Conservation (phyloP, 2,329 filamentous ascomycete species). For the Trichophyton simii region DNA sequence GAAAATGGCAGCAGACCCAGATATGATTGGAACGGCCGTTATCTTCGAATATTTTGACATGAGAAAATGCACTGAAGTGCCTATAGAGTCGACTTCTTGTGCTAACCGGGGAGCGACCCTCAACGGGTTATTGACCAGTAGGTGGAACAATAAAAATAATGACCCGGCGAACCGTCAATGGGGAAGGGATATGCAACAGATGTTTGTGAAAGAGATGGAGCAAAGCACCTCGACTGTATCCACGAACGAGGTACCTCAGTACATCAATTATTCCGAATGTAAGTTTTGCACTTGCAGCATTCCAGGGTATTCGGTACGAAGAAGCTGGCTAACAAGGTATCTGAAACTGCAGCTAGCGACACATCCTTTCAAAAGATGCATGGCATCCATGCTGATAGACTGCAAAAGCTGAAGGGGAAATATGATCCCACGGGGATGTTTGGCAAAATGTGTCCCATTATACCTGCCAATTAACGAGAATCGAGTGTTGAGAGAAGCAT, state of each 20-base stretch:
- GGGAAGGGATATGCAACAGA: slow-evolving; percentile 23
- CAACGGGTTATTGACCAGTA: slow-evolving; percentile 27
- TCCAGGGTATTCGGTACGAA: background rate
- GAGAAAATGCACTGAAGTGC: slow-evolving; percentile 22
- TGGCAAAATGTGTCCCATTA: slow-evolving; percentile 31
- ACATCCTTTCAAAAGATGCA: slow-evolving; percentile 30
- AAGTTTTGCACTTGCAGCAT: slow-evolving; percentile 1
- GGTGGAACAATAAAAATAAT: slow-evolving; percentile 25
- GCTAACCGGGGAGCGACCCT: slow-evolving; percentile 31
- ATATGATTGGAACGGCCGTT: slow-evolving; percentile 19
- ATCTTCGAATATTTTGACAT: slow-evolving; percentile 31
- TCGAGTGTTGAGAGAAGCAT: too few relatives aligned
- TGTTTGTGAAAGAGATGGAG: slow-evolving; percentile 21
- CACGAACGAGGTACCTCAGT: slow-evolving; percentile 20
- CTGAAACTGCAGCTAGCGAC: slow-evolving; percentile 19
- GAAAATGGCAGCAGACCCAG: slow-evolving; percentile 16
- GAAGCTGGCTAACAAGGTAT: slow-evolving; percentile 3
- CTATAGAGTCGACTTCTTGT: slow-evolving; percentile 28
- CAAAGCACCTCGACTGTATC: background rate
- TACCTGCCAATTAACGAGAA: too few relatives aligned
- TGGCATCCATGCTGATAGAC: slow-evolving; percentile 31
- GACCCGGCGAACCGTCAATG: slow-evolving; percentile 25
- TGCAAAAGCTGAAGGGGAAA: slow-evolving; percentile 34
- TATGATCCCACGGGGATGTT: slow-evolving; percentile 39
- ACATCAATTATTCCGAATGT: slow-evolving; percentile 23